Percentiles rank a stretch among this genome's conserved stretches.
phyloP scores from a whole-genome alignment of 2,329 filamentous ascomycete genomes.

The Xylariomycetidae sp. region DNA sequence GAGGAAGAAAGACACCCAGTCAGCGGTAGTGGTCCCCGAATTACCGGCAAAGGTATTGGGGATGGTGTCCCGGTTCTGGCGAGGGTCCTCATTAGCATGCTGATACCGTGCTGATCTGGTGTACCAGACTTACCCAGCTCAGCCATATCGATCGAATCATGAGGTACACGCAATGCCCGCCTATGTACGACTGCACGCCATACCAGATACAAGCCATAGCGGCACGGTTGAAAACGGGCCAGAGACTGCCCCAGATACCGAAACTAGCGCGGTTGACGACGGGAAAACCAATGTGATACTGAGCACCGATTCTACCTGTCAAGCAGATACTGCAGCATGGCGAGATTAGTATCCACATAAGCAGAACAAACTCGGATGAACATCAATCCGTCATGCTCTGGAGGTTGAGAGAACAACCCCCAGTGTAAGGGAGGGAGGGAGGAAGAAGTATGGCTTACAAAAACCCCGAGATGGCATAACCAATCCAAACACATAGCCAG shows the following conservation, averaged over 20 bases:
- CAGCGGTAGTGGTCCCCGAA: conserved; percentile 68
- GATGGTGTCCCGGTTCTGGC: conserved; percentile 47
- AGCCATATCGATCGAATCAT: conserved; percentile 87
- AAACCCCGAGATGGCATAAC: conserved; percentile 70
- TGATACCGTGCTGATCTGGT: conserved; percentile 1
- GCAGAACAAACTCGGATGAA: too few relatives aligned
- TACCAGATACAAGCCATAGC: conserved; percentile 86
- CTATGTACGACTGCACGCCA: conserved; percentile 80
- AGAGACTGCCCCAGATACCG: conserved; percentile 83
- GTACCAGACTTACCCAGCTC: conserved; percentile 45
- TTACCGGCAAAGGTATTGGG: conserved; percentile 60
- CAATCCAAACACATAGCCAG: conserved; percentile 83
- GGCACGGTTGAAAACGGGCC: conserved; percentile 87
- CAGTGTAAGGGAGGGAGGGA: too few relatives aligned
- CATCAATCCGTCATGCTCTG: too few relatives aligned
- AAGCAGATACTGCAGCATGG: too few relatives aligned
- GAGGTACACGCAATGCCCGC: conserved; percentile 76
- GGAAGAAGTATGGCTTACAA: too few relatives aligned
- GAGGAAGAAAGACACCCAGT: conserved; percentile 78
- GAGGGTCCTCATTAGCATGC: not conserved
- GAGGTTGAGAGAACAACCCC: too few relatives aligned
- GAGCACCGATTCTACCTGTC: conserved; percentile 79
- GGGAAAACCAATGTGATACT: conserved; percentile 86
- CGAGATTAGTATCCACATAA: too few relatives aligned
- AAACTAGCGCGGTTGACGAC: conserved; percentile 75